Evolutionary conservation across 345 rosid species (phyloP), one percentile per base, ranked within the genome.

Genomic region (Aquilaria yunnanensis): DNA sequence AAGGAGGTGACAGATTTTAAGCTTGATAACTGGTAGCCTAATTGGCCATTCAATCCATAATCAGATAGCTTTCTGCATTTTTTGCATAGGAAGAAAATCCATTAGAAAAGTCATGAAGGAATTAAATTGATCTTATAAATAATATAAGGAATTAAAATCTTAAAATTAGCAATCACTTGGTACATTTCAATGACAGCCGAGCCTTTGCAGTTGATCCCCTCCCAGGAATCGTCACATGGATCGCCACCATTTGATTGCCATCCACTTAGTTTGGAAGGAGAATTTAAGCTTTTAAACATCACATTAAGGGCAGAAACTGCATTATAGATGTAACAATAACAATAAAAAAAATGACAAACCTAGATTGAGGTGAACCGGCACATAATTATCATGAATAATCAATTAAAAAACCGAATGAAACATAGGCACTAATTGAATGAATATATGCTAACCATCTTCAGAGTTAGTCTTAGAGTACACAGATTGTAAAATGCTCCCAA

Each of bases 151-250:
- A 2, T 29, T 37, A 29, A 29, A 11, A 7, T 29, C 33, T 54
- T 54, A 10, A 23, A 10, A 51, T 13, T 2, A 37, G 5, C 43
- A 37, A 37, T 37, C 43, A 37, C 43, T 37, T 37, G 43, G 43
- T 65, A 86, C 99, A 94, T 82, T 84, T 88, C 80, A 57, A 89
- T 86, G 59, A 94, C 85, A 52, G 88, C 73, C 5, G 93, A 85
- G 59, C 87, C 93, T 6, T 87, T 79, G 87, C 99, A 94, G 64
- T 72, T 74, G 67, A 94, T 81, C 67, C 97, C 99, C 73, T 85
- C 76, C 96, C 99, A 94, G 33, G 86, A 76, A 33, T 85, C 87
- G 3, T 83, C 92, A 69, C 99, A 90, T 66, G 97, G 97, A 73
- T 90, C 95, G 1, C 99, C 97, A 9, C 96, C 97, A 46, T 70